Evolutionary conservation across 2,329 filamentous ascomycete genomes (phyloP), one percentile per base, ranked within the genome.

Genomic region (Shiraia sp.): DNA sequence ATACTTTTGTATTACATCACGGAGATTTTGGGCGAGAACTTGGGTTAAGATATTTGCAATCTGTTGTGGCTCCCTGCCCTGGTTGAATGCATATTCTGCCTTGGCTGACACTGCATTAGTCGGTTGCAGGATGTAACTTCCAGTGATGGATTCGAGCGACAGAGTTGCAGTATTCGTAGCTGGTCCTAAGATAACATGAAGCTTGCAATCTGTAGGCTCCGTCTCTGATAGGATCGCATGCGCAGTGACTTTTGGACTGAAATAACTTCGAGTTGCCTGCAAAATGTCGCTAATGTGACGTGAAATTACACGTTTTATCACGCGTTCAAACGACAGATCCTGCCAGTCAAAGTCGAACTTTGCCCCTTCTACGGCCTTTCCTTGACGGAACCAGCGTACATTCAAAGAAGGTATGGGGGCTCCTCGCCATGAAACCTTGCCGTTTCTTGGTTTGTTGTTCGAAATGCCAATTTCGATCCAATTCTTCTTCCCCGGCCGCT

Each of bases 401-500:
- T 74, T 77, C 32, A 93, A 50, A 12, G 59, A 60, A 9, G 70
- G 56, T 15, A 65, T 48, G 5, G 58, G 48, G 6, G 59, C 56
- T 3, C 63, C 65, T 41, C 61, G 60, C 66, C 67, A 70, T 17
- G 66, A 62, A 4, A 47, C 45, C 49, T 61, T 67, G 36, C 54
- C 61, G 43, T 65, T 70, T 42, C 53, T 63, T 23, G 59, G 49
- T 46, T 63, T 74, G 23, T 85, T 85, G 61, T 85, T 90, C 45
- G 83, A 79, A 25, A 96, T 81, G 8, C 90, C 91, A 36, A 99
- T 76, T 51, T 97, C 85, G 33, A 99, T 77, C 92, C 93, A 99
- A 65, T 85, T 95, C 73, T 95, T 96, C 12, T 80, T 77, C 1
- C 82, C 82, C 42, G 79, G 77, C 56, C 84, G 81, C 36, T 81